Evolutionary conservation across 2,329 filamentous ascomycete genomes (phyloP).

Genomic region (Fusarium haematococcum): DNA sequence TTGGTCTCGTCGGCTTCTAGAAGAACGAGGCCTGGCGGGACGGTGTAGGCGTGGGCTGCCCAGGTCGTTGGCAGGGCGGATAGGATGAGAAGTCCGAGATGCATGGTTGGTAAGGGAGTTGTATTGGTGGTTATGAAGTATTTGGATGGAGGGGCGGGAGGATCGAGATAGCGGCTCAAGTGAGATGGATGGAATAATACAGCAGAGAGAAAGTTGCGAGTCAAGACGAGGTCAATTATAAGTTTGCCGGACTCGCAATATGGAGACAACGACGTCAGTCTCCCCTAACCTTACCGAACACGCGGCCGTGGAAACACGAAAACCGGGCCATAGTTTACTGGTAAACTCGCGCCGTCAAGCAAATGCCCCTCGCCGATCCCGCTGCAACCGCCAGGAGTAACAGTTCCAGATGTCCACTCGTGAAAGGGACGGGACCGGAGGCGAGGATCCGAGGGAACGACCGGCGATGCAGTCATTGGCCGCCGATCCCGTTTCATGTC

Average conservation of each 20-base stretch:
- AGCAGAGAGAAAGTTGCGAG: not conserved
- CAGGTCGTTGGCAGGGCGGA: constrained; percentile 38
- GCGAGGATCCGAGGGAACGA: constrained; percentile 10
- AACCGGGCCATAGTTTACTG: constrained; percentile 25
- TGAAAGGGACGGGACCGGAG: constrained; percentile 21
- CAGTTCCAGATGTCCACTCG: not conserved
- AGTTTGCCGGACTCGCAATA: constrained; percentile 14
- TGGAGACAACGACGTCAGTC: constrained; percentile 38
- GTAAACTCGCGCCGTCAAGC: constrained; percentile 14
- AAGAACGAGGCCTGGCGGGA: constrained; percentile 42
- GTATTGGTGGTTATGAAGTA: not conserved
- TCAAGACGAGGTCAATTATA: constrained; percentile 28
- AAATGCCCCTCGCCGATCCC: constrained; percentile 36
- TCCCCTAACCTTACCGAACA: constrained; percentile 29
- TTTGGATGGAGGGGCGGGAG: not conserved
- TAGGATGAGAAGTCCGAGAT: constrained; percentile 32
- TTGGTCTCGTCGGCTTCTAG: constrained; percentile 40
- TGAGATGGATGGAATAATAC: not conserved
- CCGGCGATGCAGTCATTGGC: constrained; percentile 25
- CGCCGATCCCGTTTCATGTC: constrained; percentile 34
- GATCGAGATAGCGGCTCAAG: not conserved
- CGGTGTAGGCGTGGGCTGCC: constrained; percentile 43
- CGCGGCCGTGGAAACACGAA: constrained; percentile 27
- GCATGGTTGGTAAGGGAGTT: constrained; percentile 29
- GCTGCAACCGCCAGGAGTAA: constrained; percentile 29